Evolutionary conservation across 768 basidiomycete species (phyloP).

Genomic region (Tulasnella sp.): DNA sequence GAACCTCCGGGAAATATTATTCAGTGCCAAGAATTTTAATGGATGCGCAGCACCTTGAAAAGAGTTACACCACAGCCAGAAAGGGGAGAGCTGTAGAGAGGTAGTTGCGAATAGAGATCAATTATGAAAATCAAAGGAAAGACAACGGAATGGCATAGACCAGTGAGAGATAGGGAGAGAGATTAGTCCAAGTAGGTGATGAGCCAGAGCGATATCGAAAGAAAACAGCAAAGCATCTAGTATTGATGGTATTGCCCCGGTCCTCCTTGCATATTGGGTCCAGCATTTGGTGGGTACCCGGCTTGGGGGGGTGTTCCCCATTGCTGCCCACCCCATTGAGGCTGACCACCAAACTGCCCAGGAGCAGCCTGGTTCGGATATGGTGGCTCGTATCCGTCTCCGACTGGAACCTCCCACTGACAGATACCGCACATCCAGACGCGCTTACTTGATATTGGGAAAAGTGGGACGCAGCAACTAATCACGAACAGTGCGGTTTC

Average conservation of each 20-base stretch:
- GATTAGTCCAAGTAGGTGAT: not conserved
- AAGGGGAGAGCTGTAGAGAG: not conserved
- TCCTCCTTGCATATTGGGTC: constrained; percentile 1
- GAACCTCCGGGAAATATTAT: not conserved
- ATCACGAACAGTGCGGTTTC: not conserved
- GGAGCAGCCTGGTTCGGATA: constrained; percentile 24
- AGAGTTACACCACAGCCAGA: not conserved
- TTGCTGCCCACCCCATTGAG: constrained; percentile 9
- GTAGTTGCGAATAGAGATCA: not conserved
- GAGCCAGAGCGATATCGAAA: not conserved
- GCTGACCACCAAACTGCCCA: constrained; percentile 7
- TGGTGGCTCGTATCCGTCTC: constrained; percentile 33
- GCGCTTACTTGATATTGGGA: constrained; percentile 49
- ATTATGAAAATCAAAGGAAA: not conserved
- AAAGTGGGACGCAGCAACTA: constrained; percentile 52
- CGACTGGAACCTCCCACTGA: constrained; percentile 43
- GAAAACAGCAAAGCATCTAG: not conserved
- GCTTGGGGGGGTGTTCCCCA: not conserved
- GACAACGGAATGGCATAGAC: not conserved
- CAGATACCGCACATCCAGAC: constrained; percentile 70
- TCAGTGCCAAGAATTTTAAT: not conserved
- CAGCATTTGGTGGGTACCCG: constrained; percentile 9
- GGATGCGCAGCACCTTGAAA: not conserved
- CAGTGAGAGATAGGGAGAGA: not conserved
- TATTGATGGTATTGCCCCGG: constrained; percentile 15